phyloP scores from a whole-genome alignment of 2,329 filamentous ascomycete species.

The Calonectria multiphialidica region DNA sequence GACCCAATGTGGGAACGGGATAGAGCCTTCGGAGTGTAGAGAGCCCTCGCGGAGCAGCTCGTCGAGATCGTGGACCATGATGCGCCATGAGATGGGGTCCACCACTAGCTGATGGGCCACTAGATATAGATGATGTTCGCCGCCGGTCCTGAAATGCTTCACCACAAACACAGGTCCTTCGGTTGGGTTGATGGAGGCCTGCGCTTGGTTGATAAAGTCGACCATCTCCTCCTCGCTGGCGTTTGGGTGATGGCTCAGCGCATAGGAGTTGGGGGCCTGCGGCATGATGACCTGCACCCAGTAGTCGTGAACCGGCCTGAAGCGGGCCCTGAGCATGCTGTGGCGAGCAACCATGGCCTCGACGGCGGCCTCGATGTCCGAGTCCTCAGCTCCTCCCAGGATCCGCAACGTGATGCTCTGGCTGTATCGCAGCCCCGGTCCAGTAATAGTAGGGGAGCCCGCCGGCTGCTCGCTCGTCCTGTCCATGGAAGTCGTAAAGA shows the following conservation, averaged over 20 bases:
- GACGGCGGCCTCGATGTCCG: constrained; percentile 61
- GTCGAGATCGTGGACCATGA: constrained; percentile 63
- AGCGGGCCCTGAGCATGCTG: constrained; percentile 64
- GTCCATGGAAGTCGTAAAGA: constrained; percentile 62
- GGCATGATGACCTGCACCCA: constrained; percentile 62
- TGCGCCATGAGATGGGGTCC: constrained; percentile 63
- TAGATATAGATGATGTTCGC: constrained; percentile 61
- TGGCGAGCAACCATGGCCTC: constrained; percentile 63
- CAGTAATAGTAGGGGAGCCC: constrained; percentile 28
- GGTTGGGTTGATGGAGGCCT: constrained; percentile 61
- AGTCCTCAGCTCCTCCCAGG: constrained; percentile 53
- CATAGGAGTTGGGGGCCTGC: constrained; percentile 56
- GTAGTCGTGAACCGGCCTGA: constrained; percentile 50
- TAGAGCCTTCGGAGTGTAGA: constrained; percentile 57
- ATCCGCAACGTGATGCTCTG: constrained; percentile 62
- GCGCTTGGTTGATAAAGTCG: constrained; percentile 54
- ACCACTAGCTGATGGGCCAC: constrained; percentile 65
- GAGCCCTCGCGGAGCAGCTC: constrained; percentile 59
- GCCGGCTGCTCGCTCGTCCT: constrained; percentile 45
- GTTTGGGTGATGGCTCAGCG: constrained; percentile 56
- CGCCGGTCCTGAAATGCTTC: constrained; percentile 61
- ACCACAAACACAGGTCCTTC: constrained; percentile 64
- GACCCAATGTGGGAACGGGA: constrained; percentile 64
- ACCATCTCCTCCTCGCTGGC: constrained; percentile 56
- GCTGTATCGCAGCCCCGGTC: constrained; percentile 61